Base-by-base conservation (phyloP, 129 eudicot genomes). In the Escallonia rubra region DNA sequence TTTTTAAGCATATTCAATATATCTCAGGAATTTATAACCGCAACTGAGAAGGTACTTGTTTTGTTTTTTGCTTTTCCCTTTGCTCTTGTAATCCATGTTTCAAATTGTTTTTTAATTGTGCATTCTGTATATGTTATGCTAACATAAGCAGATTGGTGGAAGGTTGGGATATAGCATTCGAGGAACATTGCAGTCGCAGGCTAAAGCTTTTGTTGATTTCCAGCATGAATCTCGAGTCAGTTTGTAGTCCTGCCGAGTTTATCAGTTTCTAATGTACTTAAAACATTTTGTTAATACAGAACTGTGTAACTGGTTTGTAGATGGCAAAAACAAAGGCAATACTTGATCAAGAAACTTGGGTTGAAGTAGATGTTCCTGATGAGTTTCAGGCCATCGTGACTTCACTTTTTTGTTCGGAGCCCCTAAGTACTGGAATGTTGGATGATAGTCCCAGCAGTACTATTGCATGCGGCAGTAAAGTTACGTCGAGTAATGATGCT, bases 271-370 rank as follows among this genome's bases (percentile, higher is more conserved):
- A 57, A 12, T 54, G 39, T 60, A n/a, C 57, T 72, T 23, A 43
- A 43, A 54, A 64, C 50, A 40, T 7, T 23, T 60, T 55, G 45
- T 56, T 58, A 54, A 8, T 8, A 15, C 3, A 41, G 61, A 45
- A 70, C 63, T 69, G 41, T 43, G 63, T 72, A 63, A 67, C 16
- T 79, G 74, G 59, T 85, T 63, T 61, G 49, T 81, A 94, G 99
- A 81, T 90, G 93, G 72, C 92, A 62, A 89, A 94, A 85, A 77
- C 90, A 69, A 86, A 77, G 81, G 99, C 99, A 39, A 75, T 94
- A 68, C 89, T 94, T 72, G 99, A 94, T 78, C 99, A 94, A 81
- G 99, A 94, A 74, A 89, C 96, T 64, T 94, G 99, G 99, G 83
- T 81, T 61, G 99, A 94, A 81, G 86, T 87, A 38, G 99, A 94